Percentiles rank a stretch among this genome's conserved stretches.
These are phyloP conservation scores for Psilocybe cyanescens DNA, from an alignment of 768 basidiomycete species.

Conservation along the genomic window DNA sequence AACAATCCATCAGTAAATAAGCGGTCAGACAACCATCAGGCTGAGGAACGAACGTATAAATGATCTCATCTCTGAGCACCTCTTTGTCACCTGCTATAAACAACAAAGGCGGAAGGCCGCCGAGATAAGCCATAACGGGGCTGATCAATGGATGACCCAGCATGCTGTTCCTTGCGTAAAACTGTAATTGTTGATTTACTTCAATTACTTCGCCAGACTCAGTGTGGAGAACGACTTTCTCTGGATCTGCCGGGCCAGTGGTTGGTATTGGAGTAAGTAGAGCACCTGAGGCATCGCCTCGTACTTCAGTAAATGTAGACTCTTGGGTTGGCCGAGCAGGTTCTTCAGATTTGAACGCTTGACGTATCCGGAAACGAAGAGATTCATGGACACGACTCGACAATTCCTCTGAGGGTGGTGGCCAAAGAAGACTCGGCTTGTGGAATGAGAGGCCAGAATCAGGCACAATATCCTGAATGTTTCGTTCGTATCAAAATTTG, in stretches of 20 bases:
- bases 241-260: conserved; percentile 36
- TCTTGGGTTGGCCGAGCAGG: conserved; percentile 19
- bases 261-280: conserved; percentile 1
- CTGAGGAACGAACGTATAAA: conserved; percentile 67
- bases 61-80: conserved; percentile 89
- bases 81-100: conserved; percentile 90
- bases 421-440: conserved; percentile 82
- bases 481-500: neutral
- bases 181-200: conserved; percentile 76
- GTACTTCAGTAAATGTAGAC: conserved; percentile 23
- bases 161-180: conserved; percentile 83
- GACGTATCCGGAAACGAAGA: conserved; percentile 63
- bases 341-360: conserved; percentile 47
- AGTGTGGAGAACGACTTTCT: conserved; percentile 49
- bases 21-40: neutral
- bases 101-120: conserved; percentile 87
- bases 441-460: conserved; percentile 76
- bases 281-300: conserved; percentile 1
- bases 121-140: conserved; percentile 80
- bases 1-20: neutral
- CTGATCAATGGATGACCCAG: conserved; percentile 84
- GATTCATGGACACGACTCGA: conserved; percentile 58
- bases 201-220: conserved; percentile 54
- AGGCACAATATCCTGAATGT: conserved; percentile 75
- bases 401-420: conserved; percentile 69